Percentiles rank a stretch among this genome's conserved stretches.
Evolutionary conservation across 2,329 filamentous ascomycete genomes (phyloP).

Genomic region (Paraphoma sp.): DNA sequence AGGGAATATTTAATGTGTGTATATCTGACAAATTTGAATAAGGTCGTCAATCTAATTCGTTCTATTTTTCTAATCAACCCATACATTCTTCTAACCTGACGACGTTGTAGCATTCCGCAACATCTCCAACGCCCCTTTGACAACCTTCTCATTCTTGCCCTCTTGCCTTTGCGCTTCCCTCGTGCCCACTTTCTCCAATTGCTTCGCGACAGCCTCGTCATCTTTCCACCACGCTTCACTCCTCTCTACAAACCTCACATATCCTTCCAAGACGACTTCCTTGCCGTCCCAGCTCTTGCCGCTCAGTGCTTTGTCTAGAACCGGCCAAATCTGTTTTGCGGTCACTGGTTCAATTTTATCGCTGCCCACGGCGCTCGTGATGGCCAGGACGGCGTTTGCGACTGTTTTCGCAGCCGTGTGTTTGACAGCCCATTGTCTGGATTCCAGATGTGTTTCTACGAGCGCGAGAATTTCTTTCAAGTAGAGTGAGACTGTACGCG

Average conservation of each 20-base stretch:
- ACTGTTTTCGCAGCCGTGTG: slow-evolving; percentile 85
- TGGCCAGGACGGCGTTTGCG: slow-evolving; percentile 73
- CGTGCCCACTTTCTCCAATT: slow-evolving; percentile 72
- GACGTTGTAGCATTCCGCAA: slow-evolving; percentile 6
- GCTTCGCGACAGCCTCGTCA: slow-evolving; percentile 63
- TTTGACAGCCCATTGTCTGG: slow-evolving; percentile 87
- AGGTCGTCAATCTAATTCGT: background rate
- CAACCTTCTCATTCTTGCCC: slow-evolving; percentile 65
- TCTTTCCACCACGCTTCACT: slow-evolving; percentile 64
- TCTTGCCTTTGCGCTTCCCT: slow-evolving; percentile 94
- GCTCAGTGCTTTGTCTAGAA: slow-evolving; percentile 78
- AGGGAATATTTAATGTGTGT: too few species aligned
- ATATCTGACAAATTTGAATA: too few species aligned
- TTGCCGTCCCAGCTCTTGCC: slow-evolving; percentile 95
- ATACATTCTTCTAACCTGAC: background rate
- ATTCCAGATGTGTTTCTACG: slow-evolving; percentile 72
- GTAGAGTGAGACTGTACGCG: slow-evolving; percentile 81
- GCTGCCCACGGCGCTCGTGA: slow-evolving; percentile 62
- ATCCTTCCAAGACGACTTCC: slow-evolving; percentile 80
- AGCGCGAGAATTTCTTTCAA: slow-evolving; percentile 80
- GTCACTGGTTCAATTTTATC: slow-evolving; percentile 67
- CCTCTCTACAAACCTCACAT: slow-evolving; percentile 77
- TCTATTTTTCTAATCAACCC: background rate
- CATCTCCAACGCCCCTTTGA: slow-evolving; percentile 22
- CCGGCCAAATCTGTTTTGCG: slow-evolving; percentile 76